Evolutionary conservation across 2,329 filamentous ascomycete species (phyloP).

Genomic region (Hansfordia pulvinata): DNA sequence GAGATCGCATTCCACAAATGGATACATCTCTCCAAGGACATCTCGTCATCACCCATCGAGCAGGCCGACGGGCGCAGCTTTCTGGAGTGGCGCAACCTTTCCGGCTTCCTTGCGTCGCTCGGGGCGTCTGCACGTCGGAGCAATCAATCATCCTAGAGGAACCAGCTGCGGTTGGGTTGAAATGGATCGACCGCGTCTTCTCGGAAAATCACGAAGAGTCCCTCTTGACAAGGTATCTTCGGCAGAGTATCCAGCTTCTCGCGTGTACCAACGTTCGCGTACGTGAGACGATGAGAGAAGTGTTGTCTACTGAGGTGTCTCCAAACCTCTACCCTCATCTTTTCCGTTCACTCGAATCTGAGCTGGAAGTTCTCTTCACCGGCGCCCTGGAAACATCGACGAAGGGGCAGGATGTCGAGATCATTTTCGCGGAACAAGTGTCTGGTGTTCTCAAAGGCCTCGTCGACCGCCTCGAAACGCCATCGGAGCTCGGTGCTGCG

Average conservation of each 20-base stretch:
- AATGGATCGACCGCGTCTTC: slow-evolving; percentile 50
- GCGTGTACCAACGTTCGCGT: slow-evolving; percentile 51
- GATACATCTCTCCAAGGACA: slow-evolving; percentile 49
- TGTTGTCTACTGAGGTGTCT: slow-evolving; percentile 51
- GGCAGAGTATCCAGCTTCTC: slow-evolving; percentile 49
- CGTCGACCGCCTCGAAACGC: slow-evolving; percentile 50
- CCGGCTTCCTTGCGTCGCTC: slow-evolving; percentile 53
- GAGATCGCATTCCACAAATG: slow-evolving; percentile 52
- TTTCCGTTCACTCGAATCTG: slow-evolving; percentile 50
- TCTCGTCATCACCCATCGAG: slow-evolving; percentile 38
- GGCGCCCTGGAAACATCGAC: slow-evolving; percentile 36
- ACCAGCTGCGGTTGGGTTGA: slow-evolving; percentile 37
- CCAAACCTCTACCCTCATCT: slow-evolving; percentile 46
- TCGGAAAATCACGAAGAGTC: slow-evolving; percentile 48
- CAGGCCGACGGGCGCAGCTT: slow-evolving; percentile 39
- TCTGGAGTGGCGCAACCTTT: slow-evolving; percentile 55
- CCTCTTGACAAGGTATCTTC: slow-evolving; percentile 44
- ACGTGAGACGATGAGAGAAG: slow-evolving; percentile 53
- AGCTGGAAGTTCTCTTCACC: slow-evolving; percentile 49
- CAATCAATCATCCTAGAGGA: slow-evolving; percentile 44
- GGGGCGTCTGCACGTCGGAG: slow-evolving; percentile 53
- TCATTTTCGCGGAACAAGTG: slow-evolving; percentile 55
- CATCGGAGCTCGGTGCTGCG: slow-evolving; percentile 46
- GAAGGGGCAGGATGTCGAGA: slow-evolving; percentile 42
- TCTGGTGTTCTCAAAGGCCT: slow-evolving; percentile 49